Evolutionary conservation across 495 filamentous ascomycete genomes (phyloP).

Genomic region (Lineolata rhizophorae): DNA sequence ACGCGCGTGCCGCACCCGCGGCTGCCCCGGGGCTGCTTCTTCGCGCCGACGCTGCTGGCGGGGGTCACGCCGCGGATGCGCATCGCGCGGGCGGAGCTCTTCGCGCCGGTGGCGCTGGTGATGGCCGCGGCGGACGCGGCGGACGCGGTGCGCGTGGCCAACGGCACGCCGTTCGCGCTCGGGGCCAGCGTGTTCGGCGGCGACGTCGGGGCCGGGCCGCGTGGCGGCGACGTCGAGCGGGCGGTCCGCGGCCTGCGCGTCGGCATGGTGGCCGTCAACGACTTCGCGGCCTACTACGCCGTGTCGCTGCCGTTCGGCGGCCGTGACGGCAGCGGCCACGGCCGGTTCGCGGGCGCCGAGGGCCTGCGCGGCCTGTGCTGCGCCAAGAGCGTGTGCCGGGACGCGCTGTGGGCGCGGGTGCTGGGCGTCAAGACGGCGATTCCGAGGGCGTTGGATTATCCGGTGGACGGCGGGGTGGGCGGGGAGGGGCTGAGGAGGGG

Average conservation of each 20-base stretch:
- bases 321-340: slow-evolving; percentile 69
- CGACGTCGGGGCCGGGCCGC: no score
- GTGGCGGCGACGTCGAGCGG: slow-evolving; percentile 21
- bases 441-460: slow-evolving; percentile 59
- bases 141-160: slow-evolving; percentile 14
- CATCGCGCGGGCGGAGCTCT: slow-evolving; percentile 82
- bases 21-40: slow-evolving; percentile 67
- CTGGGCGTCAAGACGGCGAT: slow-evolving; percentile 47
- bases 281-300: slow-evolving; percentile 82
- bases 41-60: slow-evolving; percentile 68
- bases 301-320: slow-evolving; percentile 89
- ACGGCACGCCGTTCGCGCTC: slow-evolving; percentile 17
- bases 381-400: slow-evolving; percentile 62
- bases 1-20: slow-evolving; percentile 42
- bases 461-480: slow-evolving; percentile 25
- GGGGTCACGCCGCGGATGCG: slow-evolving; percentile 42
- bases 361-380: slow-evolving; percentile 71
- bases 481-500: no score
- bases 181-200: slow-evolving; percentile 45
- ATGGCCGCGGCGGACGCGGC: slow-evolving; percentile 43
- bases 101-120: slow-evolving; percentile 71
- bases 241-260: slow-evolving; percentile 49
- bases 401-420: slow-evolving; percentile 47
- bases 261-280: slow-evolving; percentile 86
- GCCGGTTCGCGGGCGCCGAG: slow-evolving; percentile 79